Conservation (phyloP, 1,284 basidiomycete species). For the Fistulinella cinereoalba region DNA sequence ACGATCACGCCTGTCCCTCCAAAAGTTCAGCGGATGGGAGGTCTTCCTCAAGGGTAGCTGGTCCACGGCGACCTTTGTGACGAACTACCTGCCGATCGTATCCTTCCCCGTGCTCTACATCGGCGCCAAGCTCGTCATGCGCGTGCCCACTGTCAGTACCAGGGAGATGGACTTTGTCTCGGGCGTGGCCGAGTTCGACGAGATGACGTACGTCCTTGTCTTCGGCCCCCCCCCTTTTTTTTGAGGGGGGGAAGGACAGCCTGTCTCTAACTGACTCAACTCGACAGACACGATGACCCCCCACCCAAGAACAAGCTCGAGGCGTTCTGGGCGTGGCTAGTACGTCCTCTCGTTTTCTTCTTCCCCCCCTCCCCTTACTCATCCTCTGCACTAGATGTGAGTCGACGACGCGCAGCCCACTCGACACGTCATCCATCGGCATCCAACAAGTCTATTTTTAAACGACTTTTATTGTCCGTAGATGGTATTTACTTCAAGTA, state of each 20-base stretch:
- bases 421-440: no score
- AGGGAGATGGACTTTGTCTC: conserved; percentile 59
- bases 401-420: no score
- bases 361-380: not conserved
- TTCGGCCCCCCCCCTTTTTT: not conserved
- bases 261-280: not conserved
- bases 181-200: conserved; percentile 51
- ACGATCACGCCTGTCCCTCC: no score
- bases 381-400: conserved; percentile 11
- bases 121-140: conserved; percentile 41
- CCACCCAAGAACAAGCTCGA: conserved; percentile 26
- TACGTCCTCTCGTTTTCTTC: conserved; percentile 4
- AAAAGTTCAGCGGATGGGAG: conserved; percentile 40
- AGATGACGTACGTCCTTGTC: conserved; percentile 36
- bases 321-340: conserved; percentile 29
- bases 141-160: conserved; percentile 35
- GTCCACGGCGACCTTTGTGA: conserved; percentile 38
- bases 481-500: no score
- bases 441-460: no score
- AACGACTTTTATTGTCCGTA: no score
- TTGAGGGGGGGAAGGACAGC: no score
- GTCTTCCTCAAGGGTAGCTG: conserved; percentile 44
- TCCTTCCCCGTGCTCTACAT: conserved; percentile 60
- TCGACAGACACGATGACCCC: conserved; percentile 27
- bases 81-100: conserved; percentile 59